These are phyloP conservation scores for Polyporus tsugae DNA, from an alignment of 1,284 basidiomycete species.

Conservation along the genomic window DNA sequence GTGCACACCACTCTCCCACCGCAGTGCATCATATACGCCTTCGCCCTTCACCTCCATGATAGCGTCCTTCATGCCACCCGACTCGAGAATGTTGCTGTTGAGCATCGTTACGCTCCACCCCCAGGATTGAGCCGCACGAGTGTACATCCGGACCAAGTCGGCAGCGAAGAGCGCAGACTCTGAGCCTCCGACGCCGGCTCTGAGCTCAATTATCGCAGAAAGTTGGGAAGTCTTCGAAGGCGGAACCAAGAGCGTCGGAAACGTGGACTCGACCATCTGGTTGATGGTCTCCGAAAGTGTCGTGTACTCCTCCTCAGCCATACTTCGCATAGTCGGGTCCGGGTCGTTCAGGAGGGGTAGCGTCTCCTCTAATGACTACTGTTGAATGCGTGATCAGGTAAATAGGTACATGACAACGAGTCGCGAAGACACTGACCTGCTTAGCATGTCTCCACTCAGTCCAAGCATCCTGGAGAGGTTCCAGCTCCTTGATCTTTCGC, in stretches of 20 bases:
- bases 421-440: constrained; percentile 47
- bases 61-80: constrained; percentile 83
- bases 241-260: constrained; percentile 80
- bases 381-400: constrained; percentile 24
- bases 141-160: constrained; percentile 88
- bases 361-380: constrained; percentile 75
- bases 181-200: constrained; percentile 92
- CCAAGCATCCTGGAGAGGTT: constrained; percentile 61
- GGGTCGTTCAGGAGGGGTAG: constrained; percentile 72
- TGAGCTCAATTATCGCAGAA: constrained; percentile 89
- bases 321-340: constrained; percentile 74
- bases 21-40: constrained; percentile 81
- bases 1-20: constrained; percentile 96
- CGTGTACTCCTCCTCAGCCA: constrained; percentile 79
- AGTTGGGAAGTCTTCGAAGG: constrained; percentile 69
- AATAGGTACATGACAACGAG: background rate
- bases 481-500: constrained; percentile 59
- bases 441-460: constrained; percentile 52
- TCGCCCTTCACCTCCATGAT: constrained; percentile 84
- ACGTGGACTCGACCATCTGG: constrained; percentile 56
- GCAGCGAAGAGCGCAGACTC: constrained; percentile 88
- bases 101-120: constrained; percentile 65
- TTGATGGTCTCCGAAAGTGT: constrained; percentile 59
- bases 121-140: constrained; percentile 64
- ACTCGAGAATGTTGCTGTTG: constrained; percentile 61